Conservation (phyloP, 75 land plant genomes). For the Gnetum montanum region DNA sequence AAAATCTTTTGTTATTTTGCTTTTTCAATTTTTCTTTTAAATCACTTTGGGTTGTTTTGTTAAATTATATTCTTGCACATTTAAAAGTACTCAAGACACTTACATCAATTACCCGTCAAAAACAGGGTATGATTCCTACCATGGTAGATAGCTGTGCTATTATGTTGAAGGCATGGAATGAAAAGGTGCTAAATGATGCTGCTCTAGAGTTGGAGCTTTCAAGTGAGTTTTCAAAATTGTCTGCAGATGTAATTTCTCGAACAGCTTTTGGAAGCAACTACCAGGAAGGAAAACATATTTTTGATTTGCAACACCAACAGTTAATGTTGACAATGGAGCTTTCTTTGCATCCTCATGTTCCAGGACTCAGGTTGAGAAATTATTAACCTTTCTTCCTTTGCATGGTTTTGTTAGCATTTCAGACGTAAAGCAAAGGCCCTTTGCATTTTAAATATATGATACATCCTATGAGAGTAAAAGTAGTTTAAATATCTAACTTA, state of each 20-base stretch:
- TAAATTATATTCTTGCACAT: too few relatives aligned
- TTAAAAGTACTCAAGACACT: too few relatives aligned
- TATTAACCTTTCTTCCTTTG: too few relatives aligned
- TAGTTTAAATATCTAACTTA: background rate
- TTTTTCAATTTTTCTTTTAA: too few relatives aligned
- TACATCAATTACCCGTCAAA: too few relatives aligned
- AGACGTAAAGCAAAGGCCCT: background rate
- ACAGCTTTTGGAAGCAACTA: slow-evolving; percentile 58
- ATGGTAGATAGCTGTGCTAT: slow-evolving; percentile 9
- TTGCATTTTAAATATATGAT: background rate
- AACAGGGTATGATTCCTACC: slow-evolving; percentile 24
- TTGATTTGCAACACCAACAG: slow-evolving; percentile 26
- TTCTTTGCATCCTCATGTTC: slow-evolving; percentile 12
- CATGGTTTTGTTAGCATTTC: background rate
- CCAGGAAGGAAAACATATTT: slow-evolving; percentile 28
- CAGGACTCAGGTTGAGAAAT: slow-evolving; percentile 38
- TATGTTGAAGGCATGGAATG: slow-evolving; percentile 21
- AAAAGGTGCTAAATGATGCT: background rate
- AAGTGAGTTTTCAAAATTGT: slow-evolving; percentile 27
- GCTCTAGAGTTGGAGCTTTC: slow-evolving; percentile 25
- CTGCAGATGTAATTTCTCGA: slow-evolving; percentile 38
- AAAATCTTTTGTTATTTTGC: too few relatives aligned
- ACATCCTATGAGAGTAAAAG: background rate
- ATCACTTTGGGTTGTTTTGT: too few relatives aligned
- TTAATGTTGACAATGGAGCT: slow-evolving; percentile 7